These are phyloP conservation scores for Fusarium oxysporum DNA, from an alignment of 2,329 filamentous ascomycete genomes.

Conservation along the genomic window DNA sequence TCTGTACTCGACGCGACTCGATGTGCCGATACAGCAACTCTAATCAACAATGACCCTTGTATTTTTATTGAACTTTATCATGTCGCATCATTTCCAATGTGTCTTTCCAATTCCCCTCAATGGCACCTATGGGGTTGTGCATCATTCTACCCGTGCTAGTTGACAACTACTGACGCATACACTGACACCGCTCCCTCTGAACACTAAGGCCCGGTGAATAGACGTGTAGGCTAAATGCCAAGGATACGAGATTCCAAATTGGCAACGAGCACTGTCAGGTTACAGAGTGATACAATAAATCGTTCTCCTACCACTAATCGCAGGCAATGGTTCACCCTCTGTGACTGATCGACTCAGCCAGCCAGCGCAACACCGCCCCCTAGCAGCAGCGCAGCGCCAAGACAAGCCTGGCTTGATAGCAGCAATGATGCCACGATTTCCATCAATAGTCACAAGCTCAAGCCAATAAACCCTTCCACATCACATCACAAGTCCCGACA, in stretches of 20 bases:
- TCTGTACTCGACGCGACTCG: slow-evolving; percentile 27
- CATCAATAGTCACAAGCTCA: slow-evolving; percentile 29
- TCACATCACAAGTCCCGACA: neutral
- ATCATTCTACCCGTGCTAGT: neutral
- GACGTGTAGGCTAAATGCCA: slow-evolving; percentile 4
- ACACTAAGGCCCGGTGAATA: neutral
- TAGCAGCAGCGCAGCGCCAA: slow-evolving; percentile 41
- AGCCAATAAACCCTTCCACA: slow-evolving; percentile 12
- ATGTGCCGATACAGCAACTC: slow-evolving; percentile 40
- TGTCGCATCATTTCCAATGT: slow-evolving; percentile 1
- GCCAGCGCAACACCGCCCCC: slow-evolving; percentile 26
- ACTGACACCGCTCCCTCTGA: slow-evolving; percentile 18
- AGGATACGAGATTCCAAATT: slow-evolving; percentile 14
- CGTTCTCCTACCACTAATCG: slow-evolving; percentile 30
- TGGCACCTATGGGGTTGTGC: neutral
- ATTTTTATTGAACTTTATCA: slow-evolving; percentile 19
- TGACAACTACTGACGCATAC: slow-evolving; percentile 6
- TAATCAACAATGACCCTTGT: slow-evolving; percentile 24
- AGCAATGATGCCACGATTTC: slow-evolving; percentile 41
- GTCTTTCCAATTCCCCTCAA: neutral
- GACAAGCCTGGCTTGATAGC: slow-evolving; percentile 29
- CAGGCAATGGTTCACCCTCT: slow-evolving; percentile 20
- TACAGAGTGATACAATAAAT: slow-evolving; percentile 21
- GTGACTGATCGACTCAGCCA: slow-evolving; percentile 27
- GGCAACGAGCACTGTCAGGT: neutral